Percentiles rank a stretch among this genome's conserved stretches.
These are phyloP conservation scores for Erythrobasidium hasegawianum DNA, from an alignment of 1,284 basidiomycete genomes.

Conservation along the genomic window DNA sequence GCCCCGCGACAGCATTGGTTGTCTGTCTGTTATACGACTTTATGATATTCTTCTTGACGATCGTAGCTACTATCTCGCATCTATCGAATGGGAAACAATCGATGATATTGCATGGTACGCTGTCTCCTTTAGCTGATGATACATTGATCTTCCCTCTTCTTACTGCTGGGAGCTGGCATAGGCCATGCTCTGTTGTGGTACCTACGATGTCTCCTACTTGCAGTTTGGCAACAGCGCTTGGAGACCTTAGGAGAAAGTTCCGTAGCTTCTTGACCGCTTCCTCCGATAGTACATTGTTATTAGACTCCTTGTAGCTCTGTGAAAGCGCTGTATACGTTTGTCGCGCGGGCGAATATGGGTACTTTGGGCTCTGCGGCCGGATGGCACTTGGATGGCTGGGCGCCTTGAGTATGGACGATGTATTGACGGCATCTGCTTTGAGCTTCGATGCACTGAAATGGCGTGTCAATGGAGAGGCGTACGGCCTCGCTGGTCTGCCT, in stretches of 20 bases:
- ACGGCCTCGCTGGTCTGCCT: too few species aligned
- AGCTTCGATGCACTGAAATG: neutral
- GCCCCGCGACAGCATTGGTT: conserved; percentile 15
- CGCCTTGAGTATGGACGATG: neutral
- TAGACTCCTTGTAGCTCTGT: too few species aligned
- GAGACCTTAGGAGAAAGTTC: conserved; percentile 23
- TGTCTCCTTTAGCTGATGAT: neutral
- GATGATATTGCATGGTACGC: conserved; percentile 21
- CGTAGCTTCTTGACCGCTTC: neutral
- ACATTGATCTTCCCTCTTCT: conserved; percentile 7
- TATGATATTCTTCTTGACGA: conserved; percentile 30
- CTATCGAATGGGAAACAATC: conserved; percentile 18
- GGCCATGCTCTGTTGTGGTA: neutral
- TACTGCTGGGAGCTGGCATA: neutral
- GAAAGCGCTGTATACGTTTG: too few species aligned
- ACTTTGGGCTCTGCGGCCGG: too few species aligned
- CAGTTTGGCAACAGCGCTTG: conserved; percentile 7
- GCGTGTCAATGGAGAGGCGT: neutral
- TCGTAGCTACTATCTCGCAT: conserved; percentile 33
- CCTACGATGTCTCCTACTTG: conserved; percentile 24
- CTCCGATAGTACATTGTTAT: too few species aligned
- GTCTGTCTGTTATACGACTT: conserved; percentile 1
- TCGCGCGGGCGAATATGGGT: too few species aligned
- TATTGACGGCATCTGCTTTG: neutral
- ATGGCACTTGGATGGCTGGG: neutral